Evolutionary conservation across 2,329 filamentous ascomycete species (phyloP).

Genomic region (Neospermospora avenae): DNA sequence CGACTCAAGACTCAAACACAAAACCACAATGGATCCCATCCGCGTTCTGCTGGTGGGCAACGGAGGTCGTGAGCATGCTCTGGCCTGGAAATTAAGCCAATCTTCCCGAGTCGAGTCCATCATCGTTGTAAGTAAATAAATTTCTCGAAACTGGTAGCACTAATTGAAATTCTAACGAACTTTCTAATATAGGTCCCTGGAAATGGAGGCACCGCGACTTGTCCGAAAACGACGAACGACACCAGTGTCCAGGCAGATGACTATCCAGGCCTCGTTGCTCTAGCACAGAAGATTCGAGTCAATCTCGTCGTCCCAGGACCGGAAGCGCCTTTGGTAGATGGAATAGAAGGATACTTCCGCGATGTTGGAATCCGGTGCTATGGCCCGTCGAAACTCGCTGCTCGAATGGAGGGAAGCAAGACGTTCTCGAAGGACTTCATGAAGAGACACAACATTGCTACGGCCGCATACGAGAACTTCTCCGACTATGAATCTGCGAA

Average conservation of each 20-base stretch:
- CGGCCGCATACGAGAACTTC: slow-evolving; percentile 89
- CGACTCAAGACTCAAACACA: neutral
- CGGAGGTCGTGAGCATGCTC: slow-evolving; percentile 89
- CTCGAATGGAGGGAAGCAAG: slow-evolving; percentile 93
- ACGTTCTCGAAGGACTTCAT: slow-evolving; percentile 98
- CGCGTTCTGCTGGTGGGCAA: slow-evolving; percentile 86
- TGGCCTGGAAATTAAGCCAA: slow-evolving; percentile 90
- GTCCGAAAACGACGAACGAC: slow-evolving; percentile 71
- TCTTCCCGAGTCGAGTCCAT: slow-evolving; percentile 77
- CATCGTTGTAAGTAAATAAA: slow-evolving; percentile 44
- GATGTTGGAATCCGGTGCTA: slow-evolving; percentile 47
- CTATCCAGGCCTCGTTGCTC: slow-evolving; percentile 69
- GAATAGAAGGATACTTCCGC: slow-evolving; percentile 80
- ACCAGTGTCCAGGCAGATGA: slow-evolving; percentile 62
- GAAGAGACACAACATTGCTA: slow-evolving; percentile 85
- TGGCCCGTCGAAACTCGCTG: slow-evolving; percentile 79
- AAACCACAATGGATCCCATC: slow-evolving; percentile 23
- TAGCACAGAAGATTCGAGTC: slow-evolving; percentile 69
- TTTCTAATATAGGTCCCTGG: slow-evolving; percentile 65
- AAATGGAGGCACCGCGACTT: slow-evolving; percentile 79
- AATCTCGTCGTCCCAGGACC: slow-evolving; percentile 88
- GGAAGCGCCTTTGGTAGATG: slow-evolving; percentile 89
- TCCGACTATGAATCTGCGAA: slow-evolving; percentile 68
- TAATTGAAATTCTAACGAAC: neutral
- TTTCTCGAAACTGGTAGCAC: neutral